Base-by-base conservation (phyloP, 2,329 filamentous ascomycete genomes). In the Thermothelomyces thermophilus region DNA sequence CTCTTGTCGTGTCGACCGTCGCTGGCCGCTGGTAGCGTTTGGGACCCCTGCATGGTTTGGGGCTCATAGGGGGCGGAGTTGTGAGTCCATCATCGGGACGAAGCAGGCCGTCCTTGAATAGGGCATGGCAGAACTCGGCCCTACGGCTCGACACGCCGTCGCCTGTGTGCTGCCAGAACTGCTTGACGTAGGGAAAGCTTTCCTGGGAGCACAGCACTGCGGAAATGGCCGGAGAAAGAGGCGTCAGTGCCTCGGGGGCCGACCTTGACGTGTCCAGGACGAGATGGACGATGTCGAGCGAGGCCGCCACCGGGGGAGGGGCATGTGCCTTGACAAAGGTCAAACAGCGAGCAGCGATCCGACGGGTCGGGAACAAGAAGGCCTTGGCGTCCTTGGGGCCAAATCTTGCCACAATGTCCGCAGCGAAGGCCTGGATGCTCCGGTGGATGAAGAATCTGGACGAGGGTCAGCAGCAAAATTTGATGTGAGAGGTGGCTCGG, bases 141-240 rank as follows among this genome's bases (percentile, higher is more conserved):
- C 90, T 81, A 43, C 93, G 83, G 65, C 90, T 96, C 0, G 90
- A 96, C 13, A 95, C 76, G 14, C 93, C 93, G 54, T 95, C 90
- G 17, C 93, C 93, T 0, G 87, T 86, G 66, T 98, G 93, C 66
- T 97, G 93, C 93, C 93, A 98, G 62, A 95, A 96, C 61, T 90
- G 80, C 67, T 96, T 97, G n/a, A 89, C 87, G 52, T 86, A 68
- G 4, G 80, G 70, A 60, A 84, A 90, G 16, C 81, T 70, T 11
- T 82, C 78, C 40, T 77, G 72, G 0, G 83, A 80, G 59, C 85
- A 89, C 36, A 97, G 64, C 3, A 95, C 82, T 20, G 82, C 83
- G 1, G 79, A 86, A 19, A 90, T 71, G 9, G 75, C 73, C 0
- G 84, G 83, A 2, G 71, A 70, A 24, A 86, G 67, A 33, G 74